Percentiles rank a stretch among this genome's conserved stretches.
phyloP scores from a whole-genome alignment of 2,329 filamentous ascomycete genomes.

The Thelonectria rubi region DNA sequence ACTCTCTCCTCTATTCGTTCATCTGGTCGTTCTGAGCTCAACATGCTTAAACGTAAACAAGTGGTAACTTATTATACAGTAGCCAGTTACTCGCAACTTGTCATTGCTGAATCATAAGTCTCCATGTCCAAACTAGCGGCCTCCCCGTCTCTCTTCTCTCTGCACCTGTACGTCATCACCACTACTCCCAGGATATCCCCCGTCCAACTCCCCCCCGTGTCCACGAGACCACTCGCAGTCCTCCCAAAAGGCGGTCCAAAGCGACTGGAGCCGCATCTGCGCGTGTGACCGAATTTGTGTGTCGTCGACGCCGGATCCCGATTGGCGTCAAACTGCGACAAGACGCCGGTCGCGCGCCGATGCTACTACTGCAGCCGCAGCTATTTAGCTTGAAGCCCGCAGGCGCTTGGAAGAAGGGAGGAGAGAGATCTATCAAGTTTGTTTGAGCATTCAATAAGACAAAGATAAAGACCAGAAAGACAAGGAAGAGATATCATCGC shows the following conservation, averaged over 20 bases:
- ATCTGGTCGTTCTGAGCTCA: no score
- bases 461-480: background rate
- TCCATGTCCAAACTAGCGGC: background rate
- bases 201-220: background rate
- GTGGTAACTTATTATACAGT: no score
- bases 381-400: constrained; percentile 18
- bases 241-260: no score
- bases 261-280: constrained; percentile 14
- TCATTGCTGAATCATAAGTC: background rate
- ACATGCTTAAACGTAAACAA: background rate
- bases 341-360: constrained; percentile 11
- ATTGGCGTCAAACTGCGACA: background rate
- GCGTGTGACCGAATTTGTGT: background rate
- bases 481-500: background rate
- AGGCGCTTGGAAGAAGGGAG: background rate
- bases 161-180: constrained; percentile 26
- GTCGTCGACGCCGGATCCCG: constrained; percentile 25
- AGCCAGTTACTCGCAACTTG: no score
- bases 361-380: background rate
- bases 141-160: background rate
- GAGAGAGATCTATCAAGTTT: background rate
- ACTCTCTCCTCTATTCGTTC: no score
- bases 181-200: constrained; percentile 27
- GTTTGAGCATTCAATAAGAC: no score
- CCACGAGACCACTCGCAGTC: constrained; percentile 29